A percentile compares a stretch with the other conserved stretches of the same genome.
These are phyloP conservation scores for Eucalyptus globulus DNA, from an alignment of 345 rosid genomes.

Conservation along the genomic window DNA sequence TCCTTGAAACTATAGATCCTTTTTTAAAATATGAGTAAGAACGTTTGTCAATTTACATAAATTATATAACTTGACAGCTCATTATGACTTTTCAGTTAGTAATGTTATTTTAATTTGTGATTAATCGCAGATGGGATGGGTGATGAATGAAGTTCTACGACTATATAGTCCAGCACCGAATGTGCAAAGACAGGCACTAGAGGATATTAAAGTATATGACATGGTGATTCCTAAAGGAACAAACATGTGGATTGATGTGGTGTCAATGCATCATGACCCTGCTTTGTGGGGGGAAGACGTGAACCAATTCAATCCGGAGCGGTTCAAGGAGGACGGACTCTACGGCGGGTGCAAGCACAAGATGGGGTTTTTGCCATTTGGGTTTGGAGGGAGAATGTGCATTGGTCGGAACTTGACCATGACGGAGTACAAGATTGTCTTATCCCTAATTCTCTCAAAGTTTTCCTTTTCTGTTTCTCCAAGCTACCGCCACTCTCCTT, in stretches of 20 bases:
- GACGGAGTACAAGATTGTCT: conserved; percentile 3
- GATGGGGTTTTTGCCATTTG: conserved; percentile 8
- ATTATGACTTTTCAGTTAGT: background rate
- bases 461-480: background rate
- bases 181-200: background rate
- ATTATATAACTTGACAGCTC: background rate
- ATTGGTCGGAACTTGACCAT: background rate
- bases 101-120: background rate
- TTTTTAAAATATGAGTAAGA: background rate
- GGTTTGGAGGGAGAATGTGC: conserved; percentile 8
- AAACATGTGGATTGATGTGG: background rate
- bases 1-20: background rate
- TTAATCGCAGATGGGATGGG: conserved; percentile 2
- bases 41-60: background rate
- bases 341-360: conserved; percentile 1
- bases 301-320: background rate
- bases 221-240: background rate
- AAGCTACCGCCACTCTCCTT: background rate
- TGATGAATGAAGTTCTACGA: conserved; percentile 2
- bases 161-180: background rate
- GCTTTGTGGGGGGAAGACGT: conserved; percentile 1
- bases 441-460: background rate
- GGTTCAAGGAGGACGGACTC: background rate
- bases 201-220: background rate
- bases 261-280: conserved; percentile 2